Conservation (phyloP, 768 basidiomycete species). For the Cystobasidium ongulense region DNA sequence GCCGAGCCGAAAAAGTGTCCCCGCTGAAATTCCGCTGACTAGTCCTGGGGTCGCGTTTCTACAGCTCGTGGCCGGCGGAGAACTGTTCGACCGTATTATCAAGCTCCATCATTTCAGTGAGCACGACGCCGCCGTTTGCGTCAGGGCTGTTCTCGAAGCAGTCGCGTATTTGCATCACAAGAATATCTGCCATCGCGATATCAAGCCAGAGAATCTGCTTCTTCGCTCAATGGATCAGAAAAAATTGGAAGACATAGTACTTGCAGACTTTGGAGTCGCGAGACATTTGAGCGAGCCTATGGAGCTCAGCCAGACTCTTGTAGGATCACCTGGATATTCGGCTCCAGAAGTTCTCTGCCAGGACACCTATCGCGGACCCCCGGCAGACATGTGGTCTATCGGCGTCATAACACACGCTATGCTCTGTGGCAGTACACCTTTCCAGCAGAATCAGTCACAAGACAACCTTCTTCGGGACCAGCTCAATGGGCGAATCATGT, state of each 20-base stretch:
- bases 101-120: conserved; percentile 87
- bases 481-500: background rate
- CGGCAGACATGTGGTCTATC: conserved; percentile 87
- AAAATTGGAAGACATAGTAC: conserved; percentile 73
- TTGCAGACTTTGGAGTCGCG: conserved; percentile 88
- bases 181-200: conserved; percentile 89
- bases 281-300: conserved; percentile 44
- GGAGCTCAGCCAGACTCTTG: conserved; percentile 42
- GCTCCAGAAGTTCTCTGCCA: conserved; percentile 53
- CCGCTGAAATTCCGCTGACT: background rate
- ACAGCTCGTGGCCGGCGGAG: conserved; percentile 89
- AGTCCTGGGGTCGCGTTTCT: conserved; percentile 51
- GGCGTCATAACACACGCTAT: conserved; percentile 93
- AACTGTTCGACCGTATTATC: conserved; percentile 81
- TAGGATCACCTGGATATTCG: conserved; percentile 42
- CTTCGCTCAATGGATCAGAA: conserved; percentile 39
- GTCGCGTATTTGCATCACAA: conserved; percentile 83
- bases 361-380: conserved; percentile 55
- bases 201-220: conserved; percentile 97
- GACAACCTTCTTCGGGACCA: background rate
- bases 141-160: conserved; percentile 50
- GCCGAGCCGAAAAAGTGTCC: background rate
- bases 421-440: conserved; percentile 30
- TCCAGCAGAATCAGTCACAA: background rate
- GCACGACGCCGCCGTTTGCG: conserved; percentile 69